Evolutionary conservation across 352 stramenopile species (phyloP), one percentile per base, ranked within the genome.

Genomic region (Phytophthora megakarya): DNA sequence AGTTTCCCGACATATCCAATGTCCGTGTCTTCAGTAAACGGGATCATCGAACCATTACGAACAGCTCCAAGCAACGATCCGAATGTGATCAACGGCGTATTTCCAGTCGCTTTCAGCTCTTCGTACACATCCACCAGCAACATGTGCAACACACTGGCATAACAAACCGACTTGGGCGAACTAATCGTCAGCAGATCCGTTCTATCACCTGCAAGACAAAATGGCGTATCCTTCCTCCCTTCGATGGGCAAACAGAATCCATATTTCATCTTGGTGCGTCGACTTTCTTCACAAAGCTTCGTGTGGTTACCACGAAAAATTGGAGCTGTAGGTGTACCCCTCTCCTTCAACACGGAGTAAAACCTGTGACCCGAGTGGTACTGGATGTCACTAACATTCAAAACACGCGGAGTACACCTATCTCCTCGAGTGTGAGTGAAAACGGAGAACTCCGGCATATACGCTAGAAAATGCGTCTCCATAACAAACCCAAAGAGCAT

Each of bases 21-120:
- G 42, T 88, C 79, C 2, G 66, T 74, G 67, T 88, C 79, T 35
- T 86, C 76, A 5, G 76, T 86, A 67, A 81, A 88, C 16, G 79
- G 70, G 64, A 88, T 86, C 46, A 77, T 75, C 35, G 74, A 81
- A 0, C 49, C 59, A 37, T 84, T 80, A 15, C 76, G 72, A 1
- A 88, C 58, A n/a, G 76, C 78, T 39, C 78, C 78, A 3, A 88
- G 67, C 30, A 88, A 45, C 35, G 79, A 76, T 21, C 79, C 79
- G 30, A 71, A 88, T 5, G 76, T 54, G 22, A 88, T 49, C 9
- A 71, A 46, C n/a, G 79, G 79, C 11, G 65, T 59, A 2, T 46
- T 70, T 5, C 57, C 54, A 8, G 72, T 43, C 1, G 38, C 54
- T 15, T 66, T 22, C 39, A 88, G 37, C 40, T 86, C 72, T 22